Percentiles rank a stretch among this genome's conserved stretches.
phyloP scores from a whole-genome alignment of 768 basidiomycete genomes.

The Tricholoma terreum region DNA sequence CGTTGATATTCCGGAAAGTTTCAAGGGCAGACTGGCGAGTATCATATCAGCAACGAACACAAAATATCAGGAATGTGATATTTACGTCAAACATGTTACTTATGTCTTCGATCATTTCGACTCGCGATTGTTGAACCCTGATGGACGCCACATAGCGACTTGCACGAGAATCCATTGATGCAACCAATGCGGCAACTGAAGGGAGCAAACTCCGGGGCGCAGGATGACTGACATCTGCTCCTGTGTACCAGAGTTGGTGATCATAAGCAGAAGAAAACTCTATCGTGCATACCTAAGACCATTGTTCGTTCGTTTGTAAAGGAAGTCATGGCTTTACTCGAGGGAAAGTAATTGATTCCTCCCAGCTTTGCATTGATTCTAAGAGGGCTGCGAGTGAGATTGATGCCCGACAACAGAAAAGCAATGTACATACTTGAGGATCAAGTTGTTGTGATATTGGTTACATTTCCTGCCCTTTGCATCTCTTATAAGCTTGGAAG shows the following conservation, averaged over 20 bases:
- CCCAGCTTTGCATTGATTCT: constrained; percentile 69
- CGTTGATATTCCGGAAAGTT: constrained; percentile 7
- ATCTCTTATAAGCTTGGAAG: constrained; percentile 19
- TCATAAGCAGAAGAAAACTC: background rate
- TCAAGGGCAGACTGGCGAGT: constrained; percentile 11
- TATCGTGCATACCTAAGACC: constrained; percentile 43
- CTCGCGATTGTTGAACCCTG: constrained; percentile 46
- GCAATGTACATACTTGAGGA: constrained; percentile 47
- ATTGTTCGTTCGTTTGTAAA: constrained; percentile 48
- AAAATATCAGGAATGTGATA: background rate
- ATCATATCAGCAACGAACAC: background rate
- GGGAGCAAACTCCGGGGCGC: constrained; percentile 19
- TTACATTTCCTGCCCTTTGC: constrained; percentile 17
- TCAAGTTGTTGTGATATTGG: constrained; percentile 63
- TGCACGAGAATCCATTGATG: constrained; percentile 49
- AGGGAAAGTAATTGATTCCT: constrained; percentile 58
- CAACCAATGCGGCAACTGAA: constrained; percentile 40
- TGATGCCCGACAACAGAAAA: background rate
- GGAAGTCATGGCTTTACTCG: constrained; percentile 30
- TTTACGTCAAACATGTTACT: constrained; percentile 47
- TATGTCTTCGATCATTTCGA: constrained; percentile 59
- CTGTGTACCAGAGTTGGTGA: constrained; percentile 11
- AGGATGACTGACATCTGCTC: constrained; percentile 28
- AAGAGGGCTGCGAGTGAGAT: background rate
- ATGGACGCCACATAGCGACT: constrained; percentile 56